Base-by-base conservation (phyloP, 257 asterid genomes). In the Fraxinus americana region DNA sequence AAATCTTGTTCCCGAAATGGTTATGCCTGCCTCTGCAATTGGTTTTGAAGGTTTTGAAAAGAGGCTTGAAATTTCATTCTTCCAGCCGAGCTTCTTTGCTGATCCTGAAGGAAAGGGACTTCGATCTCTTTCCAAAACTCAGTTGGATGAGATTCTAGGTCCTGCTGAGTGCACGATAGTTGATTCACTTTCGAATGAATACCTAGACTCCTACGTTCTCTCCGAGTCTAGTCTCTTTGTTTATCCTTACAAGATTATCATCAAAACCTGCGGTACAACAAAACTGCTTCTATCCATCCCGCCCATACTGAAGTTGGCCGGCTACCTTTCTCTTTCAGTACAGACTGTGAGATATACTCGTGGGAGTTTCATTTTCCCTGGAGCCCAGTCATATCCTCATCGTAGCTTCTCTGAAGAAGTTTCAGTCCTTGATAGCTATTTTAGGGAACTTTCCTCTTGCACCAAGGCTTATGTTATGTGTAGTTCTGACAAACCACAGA, bases 1-100 rank as follows among this genome's bases (percentile, higher is more conserved):
- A 21, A 36, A 67, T 73, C 29, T 36, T 67, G 68, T 43, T 36
- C 67, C 45, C 74, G 75, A 82, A 77, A 79, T 82, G 86, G 83
- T 72, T n/a, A n/a, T 82, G 38, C 71, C 85, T 8, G 81, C 69
- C 70, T 85, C 89, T 80, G 69, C 85, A 9, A 82, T 80, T 41
- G 89, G 85, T 17, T 85, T 82, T 21, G 89, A 85, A 80, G 86
- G 89, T 14, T 85, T 79, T 52, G 86, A 85, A 38, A 85, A 85
- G 54, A 74, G 89, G 83, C 89, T 85, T 21, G 89, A 85, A 75
- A 77, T 85, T 29, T 75, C 82, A 11, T 85, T 85, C 74, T 77
- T 78, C 25, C 78, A 82, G 81, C 85, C 88, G 7, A 79, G 82
- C 74, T 50, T 77, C 78, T 79, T 85, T 59, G 30, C 77, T 57